Base-by-base conservation (phyloP, 192 early-diverging fungal genomes). In the Coemansia sp. region DNA sequence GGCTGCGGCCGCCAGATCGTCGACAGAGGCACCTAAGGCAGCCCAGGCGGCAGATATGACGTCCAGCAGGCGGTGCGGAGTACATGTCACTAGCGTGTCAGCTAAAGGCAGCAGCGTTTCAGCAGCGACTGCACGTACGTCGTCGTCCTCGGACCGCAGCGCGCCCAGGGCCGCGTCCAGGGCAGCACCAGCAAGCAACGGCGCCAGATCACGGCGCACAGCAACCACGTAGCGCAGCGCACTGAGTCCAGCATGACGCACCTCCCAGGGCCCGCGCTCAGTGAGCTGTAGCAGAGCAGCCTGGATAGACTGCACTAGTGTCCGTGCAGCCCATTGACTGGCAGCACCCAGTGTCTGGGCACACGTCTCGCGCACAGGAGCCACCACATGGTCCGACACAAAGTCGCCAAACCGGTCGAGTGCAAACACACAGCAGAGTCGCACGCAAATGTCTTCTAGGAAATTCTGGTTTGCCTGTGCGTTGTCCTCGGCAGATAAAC, bases 351-450 rank as follows among this genome's bases (percentile, higher is more conserved):
- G 54, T 10, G 87, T 81, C 61, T 91, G 89, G 5, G 89, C 85
- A 46, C 92, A 94, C 0, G 94, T 96, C 64, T 99, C 96, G 39
- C 96, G 84, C 9, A 99, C 96, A 7, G 96, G 96, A 5, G 87
- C 88, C 26, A 95, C 90, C 2, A 94, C 92, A 56, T 92, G 90
- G 67, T 97, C 95, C 5, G 89, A 87, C 17, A 93, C 89, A 70
- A 94, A 99, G 74, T 99, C 97, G 5, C 88, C 90, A 64, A 99
- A 99, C 15, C 94, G 81, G 67, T 99, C 97, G 49, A 97, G 70
- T 5, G 89, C 85, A 53, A 99, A 87, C 11, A 99, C 93, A 55
- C 93, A 95, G 22, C 95, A 58, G n/a, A 99, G 73, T 13, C 92
- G 83, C 20, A 95, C 88, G 1, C 85, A 81, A 11, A 92, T 68